phyloP scores from a whole-genome alignment of 345 rosid genomes.

The Sisymbrium altissimum region DNA sequence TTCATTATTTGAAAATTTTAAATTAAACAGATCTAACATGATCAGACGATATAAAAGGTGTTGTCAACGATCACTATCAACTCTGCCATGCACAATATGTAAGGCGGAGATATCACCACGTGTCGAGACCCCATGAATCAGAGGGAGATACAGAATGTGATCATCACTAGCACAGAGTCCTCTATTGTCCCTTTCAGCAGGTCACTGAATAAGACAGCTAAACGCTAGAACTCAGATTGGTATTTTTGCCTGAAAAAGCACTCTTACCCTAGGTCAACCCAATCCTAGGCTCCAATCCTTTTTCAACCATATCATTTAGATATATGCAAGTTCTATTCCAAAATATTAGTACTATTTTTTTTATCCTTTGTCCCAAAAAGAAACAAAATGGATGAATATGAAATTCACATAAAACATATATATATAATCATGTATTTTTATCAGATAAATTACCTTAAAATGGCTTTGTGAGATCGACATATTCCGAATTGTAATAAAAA shows the following conservation, averaged over 20 bases:
- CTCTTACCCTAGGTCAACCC: slow-evolving; percentile 25
- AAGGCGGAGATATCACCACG: slow-evolving; percentile 17
- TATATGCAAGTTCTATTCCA: not conserved
- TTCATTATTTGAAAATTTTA: not conserved
- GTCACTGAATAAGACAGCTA: slow-evolving; percentile 32
- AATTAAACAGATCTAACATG: not conserved
- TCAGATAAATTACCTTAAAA: not conserved
- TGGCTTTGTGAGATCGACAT: not conserved
- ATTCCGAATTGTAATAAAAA: not conserved
- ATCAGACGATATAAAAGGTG: not conserved
- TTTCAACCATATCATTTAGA: not conserved
- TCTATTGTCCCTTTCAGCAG: slow-evolving; percentile 32
- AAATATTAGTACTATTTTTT: not conserved
- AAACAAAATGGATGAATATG: not conserved
- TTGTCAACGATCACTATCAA: slow-evolving; percentile 26
- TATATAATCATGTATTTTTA: not conserved
- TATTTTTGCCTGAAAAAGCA: slow-evolving; percentile 13
- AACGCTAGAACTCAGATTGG: not conserved
- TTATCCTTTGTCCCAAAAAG: not conserved
- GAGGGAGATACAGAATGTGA: slow-evolving; percentile 24
- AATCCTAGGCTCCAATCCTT: not conserved
- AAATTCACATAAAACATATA: not conserved
- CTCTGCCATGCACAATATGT: not conserved
- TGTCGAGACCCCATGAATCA: slow-evolving; percentile 28
- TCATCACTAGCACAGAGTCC: slow-evolving; percentile 29